Evolutionary conservation across 2,329 filamentous ascomycete species (phyloP), one percentile per base, ranked within the genome.

Genomic region (Xylariaceae sp.): DNA sequence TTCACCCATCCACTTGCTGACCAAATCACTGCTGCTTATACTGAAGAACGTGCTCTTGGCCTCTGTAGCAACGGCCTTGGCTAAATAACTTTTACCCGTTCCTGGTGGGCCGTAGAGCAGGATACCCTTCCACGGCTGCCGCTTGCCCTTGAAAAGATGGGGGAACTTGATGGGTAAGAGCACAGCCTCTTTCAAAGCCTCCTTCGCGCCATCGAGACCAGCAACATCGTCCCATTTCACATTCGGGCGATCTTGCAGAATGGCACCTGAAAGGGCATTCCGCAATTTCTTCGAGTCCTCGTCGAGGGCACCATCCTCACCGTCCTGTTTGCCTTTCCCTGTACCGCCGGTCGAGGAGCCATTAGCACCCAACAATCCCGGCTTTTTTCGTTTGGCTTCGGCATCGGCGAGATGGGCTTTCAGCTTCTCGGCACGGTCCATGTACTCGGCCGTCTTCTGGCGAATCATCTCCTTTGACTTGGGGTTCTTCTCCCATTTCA

Each of bases 1-100:
- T 74, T 99, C 94, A 76, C 94, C 94, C 94, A 99, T 99, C 94
- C 94, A 99, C 71, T 99, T 99, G 71, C 90, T 96, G 57, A 99
- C 94, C 72, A 99, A 72, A 70, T 99, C 94, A 68, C 90, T 95
- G 79, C 89, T 95, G 74, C 89, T 95, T 62, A 99, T 92, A 68
- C 91, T 96, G 80, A 99, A 99, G 71, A 99, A 99, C 3, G 94
- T 97, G 73, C 92, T 96, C 73, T 99, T 97, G 55, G 94, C 94
- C 74, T 99, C 94, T 16, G 94, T 99, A 49, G 94, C 94, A 47
- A 99, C 92, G 2, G 94, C 94, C 73, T 97, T 99, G 58, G 94
- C 94, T 50, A 99, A 77, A 72, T 96, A 96, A 77, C 88, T 94
- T 78, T 99, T 99, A 76, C 94, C 94, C 5, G 94, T 99, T 67